A percentile compares a stretch with the other conserved stretches of the same genome.
These are phyloP conservation scores for Colletotrichum phormii DNA, from an alignment of 2,329 filamentous ascomycete genomes.

Conservation along the genomic window DNA sequence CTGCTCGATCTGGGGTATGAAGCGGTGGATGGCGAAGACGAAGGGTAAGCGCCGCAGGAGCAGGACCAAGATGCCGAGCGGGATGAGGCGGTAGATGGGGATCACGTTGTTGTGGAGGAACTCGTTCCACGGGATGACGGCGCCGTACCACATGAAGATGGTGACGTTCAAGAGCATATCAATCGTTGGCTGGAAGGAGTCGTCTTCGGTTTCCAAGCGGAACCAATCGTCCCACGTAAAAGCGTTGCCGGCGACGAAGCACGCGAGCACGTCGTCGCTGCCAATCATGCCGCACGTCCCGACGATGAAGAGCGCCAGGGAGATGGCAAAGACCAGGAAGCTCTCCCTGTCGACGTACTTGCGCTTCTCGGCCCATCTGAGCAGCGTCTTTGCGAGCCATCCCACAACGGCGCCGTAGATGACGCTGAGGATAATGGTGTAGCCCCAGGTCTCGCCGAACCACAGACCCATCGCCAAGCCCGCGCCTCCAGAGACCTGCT, in stretches of 20 bases:
- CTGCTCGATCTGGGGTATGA: slow-evolving; percentile 83
- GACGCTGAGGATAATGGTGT: slow-evolving; percentile 83
- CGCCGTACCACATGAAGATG: slow-evolving; percentile 92
- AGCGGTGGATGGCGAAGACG: slow-evolving; percentile 77
- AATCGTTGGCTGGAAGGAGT: slow-evolving; percentile 92
- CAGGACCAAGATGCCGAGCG: slow-evolving; percentile 80
- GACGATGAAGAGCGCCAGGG: slow-evolving; percentile 86
- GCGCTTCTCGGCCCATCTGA: slow-evolving; percentile 86
- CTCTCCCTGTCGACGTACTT: slow-evolving; percentile 88
- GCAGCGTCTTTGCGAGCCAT: slow-evolving; percentile 82
- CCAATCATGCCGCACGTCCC: slow-evolving; percentile 90
- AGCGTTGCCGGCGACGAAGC: slow-evolving; percentile 90
- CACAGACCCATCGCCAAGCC: slow-evolving; percentile 79
- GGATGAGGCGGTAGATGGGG: slow-evolving; percentile 78
- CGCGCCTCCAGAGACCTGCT: slow-evolving; percentile 67
- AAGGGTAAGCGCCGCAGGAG: slow-evolving; percentile 82
- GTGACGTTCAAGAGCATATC: slow-evolving; percentile 93
- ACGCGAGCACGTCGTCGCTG: slow-evolving; percentile 89
- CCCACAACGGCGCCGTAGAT: slow-evolving; percentile 82
- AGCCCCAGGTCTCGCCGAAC: slow-evolving; percentile 88
- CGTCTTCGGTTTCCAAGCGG: slow-evolving; percentile 86
- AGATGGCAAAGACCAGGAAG: slow-evolving; percentile 88
- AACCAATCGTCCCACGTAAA: slow-evolving; percentile 98
- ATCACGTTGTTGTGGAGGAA: slow-evolving; percentile 78
- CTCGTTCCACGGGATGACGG: slow-evolving; percentile 81